phyloP scores from a whole-genome alignment of 1,139 yeast species.

The Saccharomyces uvarum region DNA sequence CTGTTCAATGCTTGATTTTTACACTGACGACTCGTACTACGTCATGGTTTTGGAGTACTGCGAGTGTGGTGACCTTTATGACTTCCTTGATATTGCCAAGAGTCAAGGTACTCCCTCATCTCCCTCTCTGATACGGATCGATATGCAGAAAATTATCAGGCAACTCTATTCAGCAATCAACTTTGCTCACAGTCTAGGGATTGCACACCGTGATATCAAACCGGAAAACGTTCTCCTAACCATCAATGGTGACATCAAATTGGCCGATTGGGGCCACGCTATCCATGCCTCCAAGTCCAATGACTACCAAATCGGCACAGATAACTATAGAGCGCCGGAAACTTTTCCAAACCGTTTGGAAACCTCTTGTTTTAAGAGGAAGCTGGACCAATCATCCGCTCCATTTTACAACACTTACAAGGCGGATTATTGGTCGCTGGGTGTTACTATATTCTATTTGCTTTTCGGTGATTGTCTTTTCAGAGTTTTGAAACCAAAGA shows the following conservation, averaged over 20 bases:
- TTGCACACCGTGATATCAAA: constrained; percentile 79
- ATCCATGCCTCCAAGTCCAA: constrained; percentile 50
- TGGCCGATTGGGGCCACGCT: constrained; percentile 87
- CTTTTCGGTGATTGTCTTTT: constrained; percentile 87
- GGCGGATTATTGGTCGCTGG: constrained; percentile 88
- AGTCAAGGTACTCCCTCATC: constrained; percentile 12
- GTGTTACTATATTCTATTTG: constrained; percentile 70
- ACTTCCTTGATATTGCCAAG: constrained; percentile 39
- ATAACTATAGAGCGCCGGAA: constrained; percentile 94
- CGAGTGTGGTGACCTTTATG: constrained; percentile 81
- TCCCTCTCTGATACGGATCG: constrained; percentile 40
- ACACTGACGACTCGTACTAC: constrained; percentile 43
- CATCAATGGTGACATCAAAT: constrained; percentile 58
- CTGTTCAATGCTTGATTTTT: constrained; percentile 60
- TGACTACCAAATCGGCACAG: constrained; percentile 86
- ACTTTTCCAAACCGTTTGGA: constrained; percentile 27
- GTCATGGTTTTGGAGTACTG: constrained; percentile 78
- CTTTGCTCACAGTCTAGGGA: constrained; percentile 62
- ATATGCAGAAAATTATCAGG: constrained; percentile 44
- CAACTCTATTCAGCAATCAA: constrained; percentile 68
- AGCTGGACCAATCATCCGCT: not conserved
- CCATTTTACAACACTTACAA: constrained; percentile 44
- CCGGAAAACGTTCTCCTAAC: constrained; percentile 76
- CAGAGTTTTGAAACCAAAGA: constrained; percentile 42
- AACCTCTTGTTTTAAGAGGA: constrained; percentile 21